A percentile compares a stretch with the other conserved stretches of the same genome.
phyloP scores from a whole-genome alignment of 257 asterid genomes.

The Scutellaria baicalensis region DNA sequence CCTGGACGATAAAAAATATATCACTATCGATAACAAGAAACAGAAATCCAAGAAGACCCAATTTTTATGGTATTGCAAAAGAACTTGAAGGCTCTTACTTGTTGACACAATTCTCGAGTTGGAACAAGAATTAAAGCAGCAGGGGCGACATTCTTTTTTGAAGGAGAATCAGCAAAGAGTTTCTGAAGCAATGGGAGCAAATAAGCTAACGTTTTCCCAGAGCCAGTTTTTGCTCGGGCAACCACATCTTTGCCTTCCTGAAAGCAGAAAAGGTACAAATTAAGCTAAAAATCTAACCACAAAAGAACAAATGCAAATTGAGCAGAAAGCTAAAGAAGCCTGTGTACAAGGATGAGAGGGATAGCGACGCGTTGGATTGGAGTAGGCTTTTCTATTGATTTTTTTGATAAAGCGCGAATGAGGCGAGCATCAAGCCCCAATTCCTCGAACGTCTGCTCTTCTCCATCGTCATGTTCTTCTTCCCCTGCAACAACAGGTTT shows the following conservation, averaged over 20 bases:
- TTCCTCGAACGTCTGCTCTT: slow-evolving; percentile 55
- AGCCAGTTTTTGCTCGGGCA: slow-evolving; percentile 97
- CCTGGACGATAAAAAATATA: slow-evolving; percentile 33
- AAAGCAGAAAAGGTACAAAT: neutral
- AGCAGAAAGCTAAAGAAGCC: neutral
- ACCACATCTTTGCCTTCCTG: slow-evolving; percentile 97
- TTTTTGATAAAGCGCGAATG: slow-evolving; percentile 62
- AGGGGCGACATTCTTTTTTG: slow-evolving; percentile 51
- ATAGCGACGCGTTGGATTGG: slow-evolving; percentile 79
- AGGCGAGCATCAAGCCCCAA: slow-evolving; percentile 88
- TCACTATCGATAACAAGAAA: neutral
- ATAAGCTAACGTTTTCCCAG: slow-evolving; percentile 90
- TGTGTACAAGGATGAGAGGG: slow-evolving; percentile 64
- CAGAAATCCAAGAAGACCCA: neutral
- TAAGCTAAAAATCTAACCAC: neutral
- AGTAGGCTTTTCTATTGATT: slow-evolving; percentile 67
- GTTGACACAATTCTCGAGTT: slow-evolving; percentile 87
- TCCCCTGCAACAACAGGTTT: slow-evolving; percentile 13
- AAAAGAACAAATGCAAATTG: neutral
- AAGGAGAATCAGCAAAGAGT: slow-evolving; percentile 53
- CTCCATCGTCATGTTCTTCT: slow-evolving; percentile 28
- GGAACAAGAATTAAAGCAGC: slow-evolving; percentile 76
- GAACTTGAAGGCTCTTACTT: slow-evolving; percentile 28
- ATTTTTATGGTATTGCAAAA: neutral
- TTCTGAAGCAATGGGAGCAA: slow-evolving; percentile 90